Base-by-base conservation (phyloP, 768 basidiomycete species). In the Thelephora aurantiotincta region DNA sequence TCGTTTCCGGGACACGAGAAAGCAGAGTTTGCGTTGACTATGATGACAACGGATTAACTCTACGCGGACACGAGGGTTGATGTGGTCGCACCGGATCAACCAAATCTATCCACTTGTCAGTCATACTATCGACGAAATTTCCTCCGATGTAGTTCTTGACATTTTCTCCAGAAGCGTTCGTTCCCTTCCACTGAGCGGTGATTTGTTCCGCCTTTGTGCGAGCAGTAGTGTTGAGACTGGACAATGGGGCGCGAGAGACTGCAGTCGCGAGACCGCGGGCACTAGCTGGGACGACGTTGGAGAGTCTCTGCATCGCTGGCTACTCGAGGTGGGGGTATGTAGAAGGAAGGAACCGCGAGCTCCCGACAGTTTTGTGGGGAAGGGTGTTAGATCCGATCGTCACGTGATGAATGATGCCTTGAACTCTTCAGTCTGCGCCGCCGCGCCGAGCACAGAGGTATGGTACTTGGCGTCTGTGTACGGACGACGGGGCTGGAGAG, bases 111-210 rank as follows among this genome's bases (percentile, higher is more conserved):
- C 86, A 97, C 50, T 82, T 71, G 1, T 71, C 63, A 16, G 84
- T 64, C 57, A 75, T 75, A 66, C 87, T 91, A 56, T 93, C 84
- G 7, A 82, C 71, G 57, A 92, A 98, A 65, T 91, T 74, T 7
- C 93, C 94, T 11, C 78, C 84, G 50, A 97, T 86, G 64, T 82
- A 91, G 63, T 91, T 92, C 74, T 86, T 92, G 48, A 92, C 92
- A 51, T 72, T 80, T 23, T 76, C 83, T n/a, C 93, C 93, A 11
- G 77, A 74, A 19, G 83, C 81, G 49, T 73, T 84, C 2, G 93
- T 93, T 36, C 93, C 93, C 53, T 80, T 80, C 89, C 90, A 97
- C 26, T 78, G 71, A 12, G 72, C 62, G 14, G 83, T 83, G 16
- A 91, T 67, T 48, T 72, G 71, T 54, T 86, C 78, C 1, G 86